A percentile compares a stretch with the other conserved stretches of the same genome.
Conservation (phyloP, 306 rosid genomes). For the Quercus rubra region DNA sequence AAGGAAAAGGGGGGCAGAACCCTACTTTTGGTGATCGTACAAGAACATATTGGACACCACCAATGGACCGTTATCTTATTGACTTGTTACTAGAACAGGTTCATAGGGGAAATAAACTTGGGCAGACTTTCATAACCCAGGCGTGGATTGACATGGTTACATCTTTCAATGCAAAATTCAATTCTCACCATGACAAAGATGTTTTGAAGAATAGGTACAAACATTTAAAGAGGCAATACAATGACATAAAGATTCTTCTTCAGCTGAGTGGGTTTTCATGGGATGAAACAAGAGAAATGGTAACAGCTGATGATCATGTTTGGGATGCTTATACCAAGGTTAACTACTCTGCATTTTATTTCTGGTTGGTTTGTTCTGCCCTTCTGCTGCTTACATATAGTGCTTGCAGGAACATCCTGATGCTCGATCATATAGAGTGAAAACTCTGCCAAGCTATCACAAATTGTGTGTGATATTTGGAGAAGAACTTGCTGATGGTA, state of each 20-base stretch:
- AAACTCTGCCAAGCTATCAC: constrained; percentile 64
- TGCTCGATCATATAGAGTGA: constrained; percentile 69
- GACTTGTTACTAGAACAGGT: constrained; percentile 67
- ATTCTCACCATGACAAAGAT: constrained; percentile 65
- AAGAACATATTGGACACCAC: constrained; percentile 78
- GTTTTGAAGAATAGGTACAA: constrained; percentile 73
- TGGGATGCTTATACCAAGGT: constrained; percentile 77
- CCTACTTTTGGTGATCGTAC: constrained; percentile 49
- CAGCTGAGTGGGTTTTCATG: constrained; percentile 57
- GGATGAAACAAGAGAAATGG: constrained; percentile 75
- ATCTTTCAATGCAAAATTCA: constrained; percentile 55
- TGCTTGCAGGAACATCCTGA: constrained; percentile 65
- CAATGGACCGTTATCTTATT: constrained; percentile 66
- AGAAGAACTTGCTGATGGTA: constrained; percentile 51
- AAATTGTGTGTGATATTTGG: constrained; percentile 63
- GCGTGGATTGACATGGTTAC: constrained; percentile 68
- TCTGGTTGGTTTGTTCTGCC: constrained; percentile 15
- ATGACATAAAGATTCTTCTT: constrained; percentile 57
- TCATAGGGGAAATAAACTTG: constrained; percentile 58
- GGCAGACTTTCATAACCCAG: constrained; percentile 61
- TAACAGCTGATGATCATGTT: constrained; percentile 50
- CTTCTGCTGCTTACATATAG: constrained; percentile 25
- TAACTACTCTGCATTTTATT: constrained; percentile 13
- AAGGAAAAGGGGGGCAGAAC: constrained; percentile 36
- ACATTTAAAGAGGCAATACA: constrained; percentile 64